Evolutionary conservation across 352 stramenopile species (phyloP).

Genomic region (Pythium pectinolyticum): DNA sequence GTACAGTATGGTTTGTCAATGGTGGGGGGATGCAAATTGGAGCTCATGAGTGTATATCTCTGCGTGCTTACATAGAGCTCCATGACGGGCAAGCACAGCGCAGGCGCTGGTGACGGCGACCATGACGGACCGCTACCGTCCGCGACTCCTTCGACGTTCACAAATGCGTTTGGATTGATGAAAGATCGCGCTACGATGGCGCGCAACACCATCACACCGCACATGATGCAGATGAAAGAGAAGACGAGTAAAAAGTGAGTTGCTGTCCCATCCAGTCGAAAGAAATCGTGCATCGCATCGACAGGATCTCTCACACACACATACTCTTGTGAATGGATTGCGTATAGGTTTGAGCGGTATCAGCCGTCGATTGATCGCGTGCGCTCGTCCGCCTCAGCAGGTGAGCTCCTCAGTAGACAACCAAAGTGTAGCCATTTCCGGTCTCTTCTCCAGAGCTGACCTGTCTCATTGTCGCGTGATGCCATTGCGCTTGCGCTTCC

Average conservation of each 20-base stretch:
- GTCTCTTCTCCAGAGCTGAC: too few relatives aligned
- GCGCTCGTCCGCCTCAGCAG: slow-evolving; percentile 66
- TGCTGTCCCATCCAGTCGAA: neutral
- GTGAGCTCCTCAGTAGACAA: slow-evolving; percentile 34
- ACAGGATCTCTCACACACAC: neutral
- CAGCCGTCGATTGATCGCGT: slow-evolving; percentile 77
- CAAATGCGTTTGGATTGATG: slow-evolving; percentile 27
- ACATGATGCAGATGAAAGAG: slow-evolving; percentile 36
- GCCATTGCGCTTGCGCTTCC: neutral
- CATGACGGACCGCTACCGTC: neutral
- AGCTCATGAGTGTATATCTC: neutral
- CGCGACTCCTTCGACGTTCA: slow-evolving; percentile 9
- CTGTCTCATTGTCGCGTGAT: neutral
- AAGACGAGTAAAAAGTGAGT: slow-evolving; percentile 34
- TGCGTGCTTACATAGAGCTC: slow-evolving; percentile 10
- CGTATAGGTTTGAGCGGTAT: slow-evolving; percentile 59
- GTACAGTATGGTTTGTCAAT: neutral
- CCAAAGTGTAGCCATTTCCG: neutral
- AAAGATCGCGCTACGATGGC: slow-evolving; percentile 34
- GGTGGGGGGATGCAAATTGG: neutral
- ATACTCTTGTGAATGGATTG: neutral
- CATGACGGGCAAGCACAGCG: slow-evolving; percentile 19
- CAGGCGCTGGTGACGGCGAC: neutral
- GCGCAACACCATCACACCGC: slow-evolving; percentile 35
- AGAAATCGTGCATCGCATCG: neutral